Conservation (phyloP, 169 alveolate species). For the Toxoplasma gondii region DNA sequence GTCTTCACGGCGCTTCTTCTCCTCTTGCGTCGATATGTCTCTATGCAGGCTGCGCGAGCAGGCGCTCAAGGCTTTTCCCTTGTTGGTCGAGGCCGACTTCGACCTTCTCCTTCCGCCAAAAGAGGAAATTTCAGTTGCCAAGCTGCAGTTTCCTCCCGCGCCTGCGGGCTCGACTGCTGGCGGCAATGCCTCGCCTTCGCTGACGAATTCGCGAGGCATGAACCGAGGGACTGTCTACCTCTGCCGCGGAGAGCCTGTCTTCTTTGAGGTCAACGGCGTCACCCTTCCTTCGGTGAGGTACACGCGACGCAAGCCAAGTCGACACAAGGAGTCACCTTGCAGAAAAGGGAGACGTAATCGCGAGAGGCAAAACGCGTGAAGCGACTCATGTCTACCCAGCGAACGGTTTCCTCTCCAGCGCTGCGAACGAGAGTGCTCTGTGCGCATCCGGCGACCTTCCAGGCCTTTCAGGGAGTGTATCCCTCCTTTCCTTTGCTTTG, state of each 20-base stretch:
- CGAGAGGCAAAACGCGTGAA: no score
- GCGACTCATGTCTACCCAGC: no score
- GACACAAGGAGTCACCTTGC: not conserved
- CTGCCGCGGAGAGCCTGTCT: constrained; percentile 17
- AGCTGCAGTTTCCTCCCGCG: not conserved
- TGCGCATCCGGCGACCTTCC: no score
- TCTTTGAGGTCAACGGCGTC: constrained; percentile 58
- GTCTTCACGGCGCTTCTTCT: no score
- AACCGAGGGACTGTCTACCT: constrained; percentile 31
- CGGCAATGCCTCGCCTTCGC: not conserved
- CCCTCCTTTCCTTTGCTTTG: no score
- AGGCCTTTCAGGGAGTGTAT: no score
- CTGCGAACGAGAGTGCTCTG: not conserved
- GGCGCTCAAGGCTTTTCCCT: constrained; percentile 45
- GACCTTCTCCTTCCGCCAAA: constrained; percentile 54
- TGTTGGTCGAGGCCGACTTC: constrained; percentile 5
- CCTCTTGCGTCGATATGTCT: not conserved
- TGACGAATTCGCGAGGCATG: constrained; percentile 37
- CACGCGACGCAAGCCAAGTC: not conserved
- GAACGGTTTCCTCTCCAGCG: not conserved
- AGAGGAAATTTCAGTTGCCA: constrained; percentile 31
- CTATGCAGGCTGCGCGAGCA: constrained; percentile 53
- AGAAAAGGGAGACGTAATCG: not conserved
- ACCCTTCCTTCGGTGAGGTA: constrained; percentile 50
- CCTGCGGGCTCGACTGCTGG: not conserved